Evolutionary conservation across 495 filamentous ascomycete species (phyloP).

Genomic region (Neurospora sublineolata): DNA sequence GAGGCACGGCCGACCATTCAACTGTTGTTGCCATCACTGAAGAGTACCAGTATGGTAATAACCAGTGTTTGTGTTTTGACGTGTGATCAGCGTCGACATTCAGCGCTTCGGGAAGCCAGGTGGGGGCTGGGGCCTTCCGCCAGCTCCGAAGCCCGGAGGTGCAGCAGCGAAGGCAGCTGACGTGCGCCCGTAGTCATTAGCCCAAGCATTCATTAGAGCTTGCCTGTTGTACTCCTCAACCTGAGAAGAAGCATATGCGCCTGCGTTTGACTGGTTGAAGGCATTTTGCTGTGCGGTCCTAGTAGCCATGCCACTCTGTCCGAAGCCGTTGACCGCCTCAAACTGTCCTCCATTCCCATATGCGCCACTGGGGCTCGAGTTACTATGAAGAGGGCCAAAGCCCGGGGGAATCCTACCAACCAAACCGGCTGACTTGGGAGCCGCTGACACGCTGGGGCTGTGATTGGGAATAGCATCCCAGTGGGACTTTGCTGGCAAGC

Average conservation of each 20-base stretch:
- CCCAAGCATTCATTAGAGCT: slow-evolving; percentile 7
- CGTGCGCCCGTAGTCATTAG: not conserved
- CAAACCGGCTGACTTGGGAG: not conserved
- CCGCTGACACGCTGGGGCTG: not conserved
- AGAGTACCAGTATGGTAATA: not conserved
- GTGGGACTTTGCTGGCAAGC: slow-evolving; percentile 7
- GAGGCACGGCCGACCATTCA: not conserved
- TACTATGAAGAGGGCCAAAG: not conserved
- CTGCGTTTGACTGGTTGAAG: not conserved
- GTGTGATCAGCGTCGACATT: not conserved
- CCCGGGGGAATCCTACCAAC: not conserved
- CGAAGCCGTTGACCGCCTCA: not conserved
- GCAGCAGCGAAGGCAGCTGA: not conserved
- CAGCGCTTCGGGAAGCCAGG: not conserved
- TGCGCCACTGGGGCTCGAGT: not conserved
- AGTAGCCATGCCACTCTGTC: not conserved
- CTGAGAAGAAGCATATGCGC: not conserved
- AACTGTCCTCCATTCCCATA: not conserved
- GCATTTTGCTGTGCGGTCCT: not conserved
- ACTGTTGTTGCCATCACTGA: not conserved
- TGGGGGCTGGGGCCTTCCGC: not conserved
- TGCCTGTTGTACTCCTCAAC: slow-evolving; percentile 3
- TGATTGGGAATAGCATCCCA: not conserved
- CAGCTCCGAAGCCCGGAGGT: not conserved
- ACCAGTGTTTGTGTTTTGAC: not conserved